A percentile compares a stretch with the other conserved stretches of the same genome.
Conservation (phyloP, 805 yeast species). For the Teunomyces gatunensis region DNA sequence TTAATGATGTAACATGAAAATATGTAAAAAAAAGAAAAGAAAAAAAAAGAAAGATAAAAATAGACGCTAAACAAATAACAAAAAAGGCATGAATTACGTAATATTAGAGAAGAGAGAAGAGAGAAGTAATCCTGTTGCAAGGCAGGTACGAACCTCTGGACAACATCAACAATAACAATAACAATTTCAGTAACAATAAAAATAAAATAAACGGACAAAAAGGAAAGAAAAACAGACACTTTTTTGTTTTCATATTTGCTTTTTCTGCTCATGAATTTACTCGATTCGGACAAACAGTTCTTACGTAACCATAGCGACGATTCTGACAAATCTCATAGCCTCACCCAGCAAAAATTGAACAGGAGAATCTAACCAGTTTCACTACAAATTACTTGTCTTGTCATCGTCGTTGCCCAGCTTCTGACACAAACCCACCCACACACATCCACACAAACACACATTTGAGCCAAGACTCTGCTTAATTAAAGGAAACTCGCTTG, state of each 20-base stretch:
- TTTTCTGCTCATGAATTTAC: not conserved
- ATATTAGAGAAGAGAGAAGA: too few relatives aligned
- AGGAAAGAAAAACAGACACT: not conserved
- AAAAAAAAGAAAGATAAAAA: not conserved
- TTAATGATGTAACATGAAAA: conserved; percentile 34
- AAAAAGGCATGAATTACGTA: not conserved
- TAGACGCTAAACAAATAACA: not conserved
- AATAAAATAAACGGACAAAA: too few relatives aligned
- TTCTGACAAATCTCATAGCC: conserved; percentile 4
- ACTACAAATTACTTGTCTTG: not conserved
- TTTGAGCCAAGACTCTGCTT: not conserved
- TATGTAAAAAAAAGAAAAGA: not conserved
- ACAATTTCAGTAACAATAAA: too few relatives aligned
- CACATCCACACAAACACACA: too few relatives aligned
- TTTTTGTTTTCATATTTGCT: not conserved
- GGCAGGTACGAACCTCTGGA: too few relatives aligned
- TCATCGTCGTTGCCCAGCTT: not conserved
- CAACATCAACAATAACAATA: too few relatives aligned
- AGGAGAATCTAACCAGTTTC: not conserved
- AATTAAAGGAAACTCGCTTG: too few relatives aligned
- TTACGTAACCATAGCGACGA: not conserved
- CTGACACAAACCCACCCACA: not conserved
- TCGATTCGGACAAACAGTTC: not conserved
- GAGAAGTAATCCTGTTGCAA: too few relatives aligned
- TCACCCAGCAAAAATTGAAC: conserved; percentile 1